These are phyloP conservation scores for Coemansia umbellata DNA, from an alignment of 192 early-diverging fungal species.

Conservation along the genomic window DNA sequence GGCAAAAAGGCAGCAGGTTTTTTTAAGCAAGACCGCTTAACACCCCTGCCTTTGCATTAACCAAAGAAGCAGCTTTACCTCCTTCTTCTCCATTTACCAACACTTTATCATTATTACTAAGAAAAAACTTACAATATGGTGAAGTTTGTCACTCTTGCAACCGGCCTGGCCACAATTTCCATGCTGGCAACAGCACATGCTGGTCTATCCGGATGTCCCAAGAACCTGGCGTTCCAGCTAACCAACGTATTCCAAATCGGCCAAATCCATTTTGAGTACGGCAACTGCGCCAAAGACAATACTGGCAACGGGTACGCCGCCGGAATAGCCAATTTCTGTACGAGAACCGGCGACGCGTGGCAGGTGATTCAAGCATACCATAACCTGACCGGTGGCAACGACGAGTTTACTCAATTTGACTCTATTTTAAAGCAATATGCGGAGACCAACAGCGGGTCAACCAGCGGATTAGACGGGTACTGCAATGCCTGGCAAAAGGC, in stretches of 20 bases:
- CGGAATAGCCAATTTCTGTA: slow-evolving; percentile 17
- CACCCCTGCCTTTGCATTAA: too few relatives aligned
- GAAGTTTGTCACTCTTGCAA: too few relatives aligned
- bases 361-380: slow-evolving; percentile 31
- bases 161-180: background rate
- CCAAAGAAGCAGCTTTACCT: too few relatives aligned
- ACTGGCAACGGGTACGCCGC: slow-evolving; percentile 1
- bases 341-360: slow-evolving; percentile 34
- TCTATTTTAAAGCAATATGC: slow-evolving; percentile 4
- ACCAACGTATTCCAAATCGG: slow-evolving; percentile 51
- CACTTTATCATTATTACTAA: too few relatives aligned
- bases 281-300: slow-evolving; percentile 3
- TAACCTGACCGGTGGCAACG: slow-evolving; percentile 2
- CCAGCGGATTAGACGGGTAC: slow-evolving; percentile 30
- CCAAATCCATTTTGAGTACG: slow-evolving; percentile 18
- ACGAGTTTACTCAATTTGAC: slow-evolving; percentile 24
- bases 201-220: slow-evolving; percentile 36
- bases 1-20: too few relatives aligned
- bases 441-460: slow-evolving; percentile 2
- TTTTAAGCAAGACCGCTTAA: too few relatives aligned
- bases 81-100: too few relatives aligned
- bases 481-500: slow-evolving; percentile 42
- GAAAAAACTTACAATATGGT: too few relatives aligned
- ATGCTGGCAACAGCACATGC: slow-evolving; percentile 6
- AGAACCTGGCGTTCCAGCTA: slow-evolving; percentile 42